Conservation (phyloP, 2,329 filamentous ascomycete species). For the Fusarium illudens region DNA sequence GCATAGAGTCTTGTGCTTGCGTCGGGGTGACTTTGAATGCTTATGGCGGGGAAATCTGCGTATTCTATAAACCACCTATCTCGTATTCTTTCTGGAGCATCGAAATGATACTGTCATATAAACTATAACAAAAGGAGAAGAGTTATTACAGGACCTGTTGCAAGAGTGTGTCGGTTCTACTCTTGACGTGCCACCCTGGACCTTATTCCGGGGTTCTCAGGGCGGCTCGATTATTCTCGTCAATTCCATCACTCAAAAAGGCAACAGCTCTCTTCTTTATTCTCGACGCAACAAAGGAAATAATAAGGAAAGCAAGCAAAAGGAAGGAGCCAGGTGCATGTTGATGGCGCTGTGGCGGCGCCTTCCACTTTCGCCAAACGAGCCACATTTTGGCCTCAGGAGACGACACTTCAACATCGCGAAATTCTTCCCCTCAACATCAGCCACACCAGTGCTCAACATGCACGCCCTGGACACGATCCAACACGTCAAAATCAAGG, state of each 20-base stretch:
- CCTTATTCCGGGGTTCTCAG: neutral
- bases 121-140: neutral
- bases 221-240: neutral
- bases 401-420: neutral
- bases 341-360: neutral
- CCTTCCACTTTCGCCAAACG: neutral
- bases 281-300: neutral
- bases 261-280: neutral
- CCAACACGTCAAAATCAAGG: conserved; percentile 52
- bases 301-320: neutral
- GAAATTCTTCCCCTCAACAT: neutral
- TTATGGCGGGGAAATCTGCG: no score
- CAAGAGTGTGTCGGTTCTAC: neutral
- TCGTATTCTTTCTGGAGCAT: neutral
- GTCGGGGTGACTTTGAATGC: no score
- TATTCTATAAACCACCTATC: neutral
- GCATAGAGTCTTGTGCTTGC: neutral
- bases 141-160: neutral
- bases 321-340: neutral
- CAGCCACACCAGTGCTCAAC: conserved; percentile 53
- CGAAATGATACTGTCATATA: neutral
- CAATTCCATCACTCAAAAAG: neutral
- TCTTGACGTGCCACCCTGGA: neutral
- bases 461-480: conserved; percentile 45
- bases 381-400: neutral